Evolutionary conservation across 148 eudicot species (phyloP), one percentile per base, ranked within the genome.

Genomic region (Rhododendron williamsianum): DNA sequence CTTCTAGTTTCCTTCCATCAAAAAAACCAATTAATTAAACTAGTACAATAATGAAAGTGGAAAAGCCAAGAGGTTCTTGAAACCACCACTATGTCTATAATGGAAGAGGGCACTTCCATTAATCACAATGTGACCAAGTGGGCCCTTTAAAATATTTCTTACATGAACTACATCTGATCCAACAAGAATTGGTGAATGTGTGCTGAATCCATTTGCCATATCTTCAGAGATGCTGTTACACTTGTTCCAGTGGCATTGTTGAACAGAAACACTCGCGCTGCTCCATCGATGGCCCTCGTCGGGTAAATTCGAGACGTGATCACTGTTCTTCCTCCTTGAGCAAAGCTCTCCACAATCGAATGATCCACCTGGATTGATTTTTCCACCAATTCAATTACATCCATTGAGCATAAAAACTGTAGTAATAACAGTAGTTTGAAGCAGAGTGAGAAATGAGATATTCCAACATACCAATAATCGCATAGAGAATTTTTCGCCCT

Each of bases 401-500:
- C 45, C 43, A 36, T 18, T 36, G 48, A 45, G 27, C 30, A 23
- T 3, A 41, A 7, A 19, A 38, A 16, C 5, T 35, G 36, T 35
- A 35, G 8, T 23, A 7, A 2, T 2, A 8, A 23, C 23, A 23
- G 10, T 23, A 63, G 25, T 65, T 65, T n/a, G 72, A 65, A 67
- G 72, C 71, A 67, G 72, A 10, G 72, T n/a, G 30, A 67, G 72
- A n/a, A 65, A 65, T n/a, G 30, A 65, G 71, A 15, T 1, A 76
- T 76, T 21, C 12, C 43, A 3, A 85, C 94, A n/a, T 91, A 96
- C 98, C 92, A 96, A 86, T 89, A 95, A 30, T 84, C 98, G 91
- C 91, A 93, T 87, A 19, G 83, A 84, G 69, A 91, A 90, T 38
- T 87, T 91, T 90, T 96, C 98, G 16, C 88, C 98, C 46, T 91